Base-by-base conservation (phyloP, 2,329 filamentous ascomycete genomes). In the Aspergillus carbonarius region DNA sequence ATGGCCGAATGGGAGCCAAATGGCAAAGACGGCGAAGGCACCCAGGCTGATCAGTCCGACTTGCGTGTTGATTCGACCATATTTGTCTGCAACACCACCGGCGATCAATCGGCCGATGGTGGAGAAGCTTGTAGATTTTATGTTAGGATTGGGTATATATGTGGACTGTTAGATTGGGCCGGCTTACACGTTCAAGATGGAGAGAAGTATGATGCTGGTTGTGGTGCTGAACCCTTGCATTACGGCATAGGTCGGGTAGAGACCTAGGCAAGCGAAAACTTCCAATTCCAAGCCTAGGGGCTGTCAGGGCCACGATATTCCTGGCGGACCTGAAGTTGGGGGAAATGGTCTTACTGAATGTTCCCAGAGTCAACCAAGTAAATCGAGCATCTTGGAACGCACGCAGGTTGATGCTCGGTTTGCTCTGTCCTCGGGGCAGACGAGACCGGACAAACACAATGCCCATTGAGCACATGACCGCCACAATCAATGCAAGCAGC, bases 21-120 rank as follows among this genome's bases (percentile, higher is more conserved):
- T 70, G 0, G 71, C 70, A 1, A 78, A 77, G 18, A 79, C 79
- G 10, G 75, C 69, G 7, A 79, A 35, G 0, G 76, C 63, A 0
- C 71, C 75, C 5, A 70, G 50, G 0, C 70, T 57, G 18, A 79
- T 73, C 57, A 77, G 70, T 10, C 69, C 56, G 8, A 76, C 67
- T 0, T 81, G 72, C 0, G 79, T 75, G 59, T 82, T 82, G 50
- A 82, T 77, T 5, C 78, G 76, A 0, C 81, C 81, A 35, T 79
- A 70, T 13, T 67, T 68, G 55, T 82, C 81, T 2, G 76, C 77
- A 4, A 79, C 61, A 1, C 76, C 67, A 0, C 81, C 81, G 0
- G 79, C 76, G 1, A 80, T 57, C 5, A 81, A 65, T 10, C 81
- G 75, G 3, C 80, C 81, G 6, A 80, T 54, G 17, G 73, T 78